phyloP scores from a whole-genome alignment of 1,284 basidiomycete genomes.

The Ganoderma lingzhi region DNA sequence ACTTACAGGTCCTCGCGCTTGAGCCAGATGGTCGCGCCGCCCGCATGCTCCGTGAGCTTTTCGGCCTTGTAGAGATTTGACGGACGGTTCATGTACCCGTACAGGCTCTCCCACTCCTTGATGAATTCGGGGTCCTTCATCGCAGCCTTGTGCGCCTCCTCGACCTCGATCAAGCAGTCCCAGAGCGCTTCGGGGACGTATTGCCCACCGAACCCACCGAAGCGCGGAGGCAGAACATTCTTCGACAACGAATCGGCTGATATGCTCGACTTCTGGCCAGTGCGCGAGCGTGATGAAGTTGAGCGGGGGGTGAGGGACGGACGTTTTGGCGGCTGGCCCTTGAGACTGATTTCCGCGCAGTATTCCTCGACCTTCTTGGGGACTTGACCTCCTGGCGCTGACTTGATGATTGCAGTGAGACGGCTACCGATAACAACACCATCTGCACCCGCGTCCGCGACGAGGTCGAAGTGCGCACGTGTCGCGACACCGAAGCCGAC shows the following conservation, averaged over 20 bases:
- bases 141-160: constrained; percentile 89
- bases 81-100: constrained; percentile 87
- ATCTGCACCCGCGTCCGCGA: constrained; percentile 88
- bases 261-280: constrained; percentile 40
- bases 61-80: constrained; percentile 76
- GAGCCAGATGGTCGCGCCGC: constrained; percentile 95
- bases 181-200: constrained; percentile 96
- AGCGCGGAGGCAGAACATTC: constrained; percentile 78
- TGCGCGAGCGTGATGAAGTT: constrained; percentile 33
- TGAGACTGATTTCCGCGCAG: constrained; percentile 75
- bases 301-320: constrained; percentile 30
- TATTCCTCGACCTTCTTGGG: constrained; percentile 76
- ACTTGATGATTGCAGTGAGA: constrained; percentile 84
- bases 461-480: constrained; percentile 89
- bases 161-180: constrained; percentile 91
- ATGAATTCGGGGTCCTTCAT: constrained; percentile 91
- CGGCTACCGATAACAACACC: constrained; percentile 95
- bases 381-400: constrained; percentile 60
- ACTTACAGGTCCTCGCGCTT: constrained; percentile 95
- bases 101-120: constrained; percentile 91
- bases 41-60: constrained; percentile 71
- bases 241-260: constrained; percentile 45
- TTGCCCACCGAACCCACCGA: constrained; percentile 96
- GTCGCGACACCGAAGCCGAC: constrained; percentile 98
- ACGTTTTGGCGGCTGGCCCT: constrained; percentile 53